These are phyloP conservation scores for Thermothielavioides terrestris DNA, from an alignment of 495 filamentous ascomycete genomes.

Conservation along the genomic window DNA sequence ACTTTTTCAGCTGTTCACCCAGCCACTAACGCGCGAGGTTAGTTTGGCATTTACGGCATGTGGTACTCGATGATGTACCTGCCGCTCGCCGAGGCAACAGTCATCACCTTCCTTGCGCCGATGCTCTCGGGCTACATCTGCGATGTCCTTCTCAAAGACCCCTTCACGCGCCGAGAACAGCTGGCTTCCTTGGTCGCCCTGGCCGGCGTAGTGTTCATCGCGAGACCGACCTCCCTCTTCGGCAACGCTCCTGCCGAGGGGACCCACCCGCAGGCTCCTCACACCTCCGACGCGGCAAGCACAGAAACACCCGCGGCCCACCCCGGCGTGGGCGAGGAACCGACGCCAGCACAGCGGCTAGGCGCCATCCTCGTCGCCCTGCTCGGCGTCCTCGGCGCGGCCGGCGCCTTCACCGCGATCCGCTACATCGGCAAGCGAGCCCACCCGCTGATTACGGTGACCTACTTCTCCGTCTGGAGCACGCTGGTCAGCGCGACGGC, in stretches of 20 bases:
- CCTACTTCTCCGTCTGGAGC: conserved; percentile 70
- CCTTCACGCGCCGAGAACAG: conserved; percentile 71
- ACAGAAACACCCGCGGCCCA: conserved; percentile 1
- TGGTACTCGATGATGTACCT: conserved; percentile 72
- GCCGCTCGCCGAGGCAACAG: conserved; percentile 81
- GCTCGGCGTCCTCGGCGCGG: conserved; percentile 70
- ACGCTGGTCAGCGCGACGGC: conserved; percentile 55
- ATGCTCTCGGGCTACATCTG: conserved; percentile 77
- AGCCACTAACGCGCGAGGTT: not conserved
- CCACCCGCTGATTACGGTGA: conserved; percentile 77
- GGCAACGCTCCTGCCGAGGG: conserved; percentile 5
- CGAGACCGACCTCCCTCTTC: conserved; percentile 59
- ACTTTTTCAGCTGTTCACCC: conserved; percentile 16
- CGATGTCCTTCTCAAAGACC: conserved; percentile 63
- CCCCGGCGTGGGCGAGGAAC: conserved; percentile 24
- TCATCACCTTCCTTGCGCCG: conserved; percentile 84
- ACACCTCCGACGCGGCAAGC: not conserved
- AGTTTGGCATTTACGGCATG: conserved; percentile 61
- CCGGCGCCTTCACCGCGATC: conserved; percentile 70
- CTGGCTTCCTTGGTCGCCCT: conserved; percentile 69
- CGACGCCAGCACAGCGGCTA: conserved; percentile 59
- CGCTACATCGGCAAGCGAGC: conserved; percentile 77
- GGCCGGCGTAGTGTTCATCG: conserved; percentile 76
- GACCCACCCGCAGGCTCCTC: not conserved
- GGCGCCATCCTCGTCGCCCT: conserved; percentile 64